Base-by-base conservation (phyloP, 2,329 filamentous ascomycete species). In the Aspergillus ibericus region DNA sequence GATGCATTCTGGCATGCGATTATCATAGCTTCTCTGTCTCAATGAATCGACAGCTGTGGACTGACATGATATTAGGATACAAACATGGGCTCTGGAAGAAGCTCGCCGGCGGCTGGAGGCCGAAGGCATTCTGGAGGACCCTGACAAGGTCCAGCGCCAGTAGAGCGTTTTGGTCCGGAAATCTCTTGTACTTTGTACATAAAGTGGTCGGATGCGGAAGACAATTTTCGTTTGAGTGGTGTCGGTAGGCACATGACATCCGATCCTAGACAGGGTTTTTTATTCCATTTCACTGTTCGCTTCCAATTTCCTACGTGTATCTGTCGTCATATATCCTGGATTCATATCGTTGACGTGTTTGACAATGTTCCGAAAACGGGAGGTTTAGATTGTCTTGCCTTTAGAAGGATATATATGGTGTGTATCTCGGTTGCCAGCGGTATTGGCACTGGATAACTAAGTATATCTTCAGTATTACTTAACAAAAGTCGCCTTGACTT, bases 61-160 rank as follows among this genome's bases (percentile, higher is more conserved):
- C 69, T 72, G 42, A 74, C 62, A 50, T 49, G 47, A 50, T 44
- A 20, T 61, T 70, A 99, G 95, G 77, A 97, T 99, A 86, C 95
- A 98, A 83, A 98, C 93, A 56, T 99, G 95, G 95, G 95, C 95
- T 63, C 87, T 99, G 44, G 95, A 99, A 80, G 95, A 99, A 82
- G 95, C 95, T 54, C 86, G 95, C 73, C 86, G 95, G 81, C 86
- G 95, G 81, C 87, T 99, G 84, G 95, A 99, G 82, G 90, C 88
- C 60, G 95, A 99, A 82, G 95, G 95, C 60, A 93, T 98, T 73
- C 80, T 98, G 72, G 86, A 91, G 72, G 93, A 97, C 71, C 89
- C 90, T 40, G 79, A 84, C 54, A 74, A 71, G 65, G 78, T 81
- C 66, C 78, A 84, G 68, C 83, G 87, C 76, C 84, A 85, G 80